A percentile compares a stretch with the other conserved stretches of the same genome.
phyloP scores from a whole-genome alignment of 2,329 filamentous ascomycete genomes.

The Talaromyces sp. region DNA sequence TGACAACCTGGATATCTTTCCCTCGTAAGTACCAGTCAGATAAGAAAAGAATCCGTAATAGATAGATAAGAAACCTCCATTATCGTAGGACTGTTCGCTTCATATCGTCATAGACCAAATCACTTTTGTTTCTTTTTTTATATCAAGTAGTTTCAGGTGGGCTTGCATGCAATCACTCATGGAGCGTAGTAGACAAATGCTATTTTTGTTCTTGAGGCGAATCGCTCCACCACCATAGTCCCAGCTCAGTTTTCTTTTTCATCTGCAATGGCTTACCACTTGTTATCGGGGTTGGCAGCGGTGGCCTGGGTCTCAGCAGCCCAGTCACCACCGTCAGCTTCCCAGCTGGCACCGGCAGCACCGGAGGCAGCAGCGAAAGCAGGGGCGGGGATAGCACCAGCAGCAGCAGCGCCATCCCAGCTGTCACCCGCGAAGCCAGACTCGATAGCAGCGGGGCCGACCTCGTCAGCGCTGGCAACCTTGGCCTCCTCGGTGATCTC shows the following conservation, averaged over 20 bases:
- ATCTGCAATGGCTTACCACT: slow-evolving; percentile 31
- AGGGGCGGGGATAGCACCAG: slow-evolving; percentile 60
- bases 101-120: slow-evolving; percentile 8
- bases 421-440: slow-evolving; percentile 70
- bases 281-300: slow-evolving; percentile 29
- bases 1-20: slow-evolving; percentile 82
- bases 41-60: slow-evolving; percentile 25
- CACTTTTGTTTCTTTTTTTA: not conserved
- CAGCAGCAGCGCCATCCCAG: slow-evolving; percentile 72
- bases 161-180: not conserved
- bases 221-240: not conserved
- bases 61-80: slow-evolving; percentile 22
- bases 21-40: slow-evolving; percentile 88
- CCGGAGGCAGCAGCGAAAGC: slow-evolving; percentile 66
- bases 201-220: not conserved
- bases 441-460: slow-evolving; percentile 71
- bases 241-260: not conserved
- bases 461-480: slow-evolving; percentile 77
- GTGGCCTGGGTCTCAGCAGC: slow-evolving; percentile 45
- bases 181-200: not conserved
- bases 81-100: slow-evolving; percentile 7
- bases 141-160: slow-evolving; percentile 6
- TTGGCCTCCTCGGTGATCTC: slow-evolving; percentile 78
- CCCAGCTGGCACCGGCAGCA: slow-evolving; percentile 66
- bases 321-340: slow-evolving; percentile 53